Conservation (phyloP, 768 basidiomycete genomes). For the Hemileccinum impolitum region DNA sequence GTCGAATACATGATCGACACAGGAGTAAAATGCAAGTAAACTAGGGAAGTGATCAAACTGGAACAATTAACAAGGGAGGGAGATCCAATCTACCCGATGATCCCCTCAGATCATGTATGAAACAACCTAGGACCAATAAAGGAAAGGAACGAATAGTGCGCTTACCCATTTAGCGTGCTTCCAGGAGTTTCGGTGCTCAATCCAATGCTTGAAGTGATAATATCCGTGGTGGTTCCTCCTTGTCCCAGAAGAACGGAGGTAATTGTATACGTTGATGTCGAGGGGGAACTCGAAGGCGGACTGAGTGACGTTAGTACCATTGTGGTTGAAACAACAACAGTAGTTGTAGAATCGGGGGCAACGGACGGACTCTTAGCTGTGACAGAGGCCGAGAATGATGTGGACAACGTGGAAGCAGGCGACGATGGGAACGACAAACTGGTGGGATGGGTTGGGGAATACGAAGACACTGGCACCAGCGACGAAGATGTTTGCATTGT, state of each 20-base stretch:
- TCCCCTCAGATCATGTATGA: conserved; percentile 9
- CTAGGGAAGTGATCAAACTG: conserved; percentile 1
- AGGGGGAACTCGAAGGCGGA: not conserved
- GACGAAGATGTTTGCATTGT: not conserved
- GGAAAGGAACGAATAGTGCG: not conserved
- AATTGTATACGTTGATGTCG: conserved; percentile 19
- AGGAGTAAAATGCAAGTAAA: conserved; percentile 14
- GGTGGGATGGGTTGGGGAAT: not conserved
- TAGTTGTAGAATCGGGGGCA: conserved; percentile 4
- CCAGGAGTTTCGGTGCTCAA: conserved; percentile 22
- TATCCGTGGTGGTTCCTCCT: conserved; percentile 13
- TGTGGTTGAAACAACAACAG: conserved; percentile 16
- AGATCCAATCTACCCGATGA: conserved; percentile 7
- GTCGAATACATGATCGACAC: conserved; percentile 13
- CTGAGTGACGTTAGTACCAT: conserved; percentile 5
- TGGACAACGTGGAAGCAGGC: not conserved
- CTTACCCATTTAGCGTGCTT: conserved; percentile 15
- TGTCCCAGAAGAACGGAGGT: conserved; percentile 16
- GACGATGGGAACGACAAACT: not conserved
- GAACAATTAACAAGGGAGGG: conserved; percentile 1
- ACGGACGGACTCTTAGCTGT: not conserved
- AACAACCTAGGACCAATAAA: not conserved
- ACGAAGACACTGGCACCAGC: not conserved
- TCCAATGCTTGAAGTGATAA: conserved; percentile 18
- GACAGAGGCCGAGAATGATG: not conserved